Conservation (phyloP, 768 basidiomycete species). For the Pholiota conissans region DNA sequence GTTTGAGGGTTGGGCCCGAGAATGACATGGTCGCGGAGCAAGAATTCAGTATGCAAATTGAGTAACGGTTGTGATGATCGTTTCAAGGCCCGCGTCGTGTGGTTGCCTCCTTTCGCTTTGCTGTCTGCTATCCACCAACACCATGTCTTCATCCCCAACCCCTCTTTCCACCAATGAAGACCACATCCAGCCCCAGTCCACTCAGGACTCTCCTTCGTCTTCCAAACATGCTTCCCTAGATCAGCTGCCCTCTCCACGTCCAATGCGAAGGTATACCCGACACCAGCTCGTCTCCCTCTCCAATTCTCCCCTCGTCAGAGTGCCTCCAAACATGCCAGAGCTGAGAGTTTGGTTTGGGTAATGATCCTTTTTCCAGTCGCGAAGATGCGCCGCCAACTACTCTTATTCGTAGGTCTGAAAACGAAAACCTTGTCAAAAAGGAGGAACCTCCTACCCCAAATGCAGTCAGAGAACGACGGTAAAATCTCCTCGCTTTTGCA, state of each 20-base stretch:
- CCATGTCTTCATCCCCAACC: constrained; percentile 20
- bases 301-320: constrained; percentile 73
- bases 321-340: constrained; percentile 75
- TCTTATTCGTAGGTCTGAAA: constrained; percentile 46
- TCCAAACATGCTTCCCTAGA: constrained; percentile 15
- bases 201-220: constrained; percentile 17
- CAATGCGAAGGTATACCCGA: constrained; percentile 69
- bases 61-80: constrained; percentile 30
- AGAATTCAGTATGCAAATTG: constrained; percentile 22
- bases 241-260: constrained; percentile 33
- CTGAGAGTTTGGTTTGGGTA: constrained; percentile 91
- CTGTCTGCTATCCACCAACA: constrained; percentile 8
- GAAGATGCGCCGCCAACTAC: constrained; percentile 12
- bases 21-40: constrained; percentile 19
- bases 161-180: constrained; percentile 3
- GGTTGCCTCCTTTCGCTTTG: constrained; percentile 20
- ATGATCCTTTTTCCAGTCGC: constrained; percentile 29
- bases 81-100: constrained; percentile 43
- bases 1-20: constrained; percentile 54
- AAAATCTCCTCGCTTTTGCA: constrained; percentile 3
- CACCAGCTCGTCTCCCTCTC: constrained; percentile 65
- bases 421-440: constrained; percentile 62
- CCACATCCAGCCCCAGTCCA: constrained; percentile 3
- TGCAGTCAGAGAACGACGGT: constrained; percentile 71
- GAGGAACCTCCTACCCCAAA: constrained; percentile 63